Conservation (phyloP, 1,284 basidiomycete genomes). For the Malassezia nana region DNA sequence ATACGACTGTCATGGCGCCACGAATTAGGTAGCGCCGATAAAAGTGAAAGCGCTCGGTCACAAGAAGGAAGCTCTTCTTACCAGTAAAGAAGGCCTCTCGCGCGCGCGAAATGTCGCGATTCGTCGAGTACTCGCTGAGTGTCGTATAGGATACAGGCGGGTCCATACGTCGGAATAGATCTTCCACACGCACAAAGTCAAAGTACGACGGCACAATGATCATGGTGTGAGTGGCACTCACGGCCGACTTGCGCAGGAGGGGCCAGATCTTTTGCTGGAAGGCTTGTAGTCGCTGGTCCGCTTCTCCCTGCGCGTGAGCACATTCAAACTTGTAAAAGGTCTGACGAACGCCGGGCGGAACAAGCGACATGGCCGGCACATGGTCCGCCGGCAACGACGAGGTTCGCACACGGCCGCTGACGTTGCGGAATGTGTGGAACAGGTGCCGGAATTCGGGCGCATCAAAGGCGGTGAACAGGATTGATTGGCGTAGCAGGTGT, state of each 20-base stretch:
- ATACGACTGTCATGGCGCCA: conserved; percentile 81
- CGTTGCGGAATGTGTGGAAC: conserved; percentile 69
- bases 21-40: conserved; percentile 64
- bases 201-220: conserved; percentile 91
- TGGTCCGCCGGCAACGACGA: background rate
- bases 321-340: conserved; percentile 67
- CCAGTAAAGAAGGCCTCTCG: conserved; percentile 84
- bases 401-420: conserved; percentile 63
- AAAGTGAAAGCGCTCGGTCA: conserved; percentile 96
- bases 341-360: conserved; percentile 50
- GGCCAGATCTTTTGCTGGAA: conserved; percentile 81
- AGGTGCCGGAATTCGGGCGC: conserved; percentile 75
- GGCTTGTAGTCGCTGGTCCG: conserved; percentile 72
- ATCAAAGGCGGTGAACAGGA: conserved; percentile 78
- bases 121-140: conserved; percentile 89
- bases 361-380: conserved; percentile 20
- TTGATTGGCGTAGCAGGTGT: conserved; percentile 67
- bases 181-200: conserved; percentile 85
- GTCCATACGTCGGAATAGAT: conserved; percentile 59
- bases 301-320: conserved; percentile 63
- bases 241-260: conserved; percentile 72
- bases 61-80: conserved; percentile 71
- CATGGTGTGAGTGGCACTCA: conserved; percentile 74
- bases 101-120: conserved; percentile 83
- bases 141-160: conserved; percentile 60